Evolutionary conservation across 2,329 filamentous ascomycete genomes (phyloP).

Genomic region (Didymellaceae sp.): DNA sequence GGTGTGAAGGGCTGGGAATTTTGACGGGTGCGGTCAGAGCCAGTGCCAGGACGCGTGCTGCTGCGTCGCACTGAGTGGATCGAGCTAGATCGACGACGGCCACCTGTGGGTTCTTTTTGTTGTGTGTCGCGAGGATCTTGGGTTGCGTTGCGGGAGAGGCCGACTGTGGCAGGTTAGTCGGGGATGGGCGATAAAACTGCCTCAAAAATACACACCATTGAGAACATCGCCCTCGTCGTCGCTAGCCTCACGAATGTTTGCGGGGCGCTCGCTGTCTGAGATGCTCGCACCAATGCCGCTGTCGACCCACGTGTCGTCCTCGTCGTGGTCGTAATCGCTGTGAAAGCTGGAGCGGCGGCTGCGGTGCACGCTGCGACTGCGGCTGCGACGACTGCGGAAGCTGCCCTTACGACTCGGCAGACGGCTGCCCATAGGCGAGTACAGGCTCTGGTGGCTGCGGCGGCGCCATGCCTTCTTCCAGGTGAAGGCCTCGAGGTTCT

Average conservation of each 20-base stretch:
- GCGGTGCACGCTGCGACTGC: conserved; percentile 36
- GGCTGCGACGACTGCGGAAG: conserved; percentile 39
- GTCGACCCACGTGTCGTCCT: conserved; percentile 48
- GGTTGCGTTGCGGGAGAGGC: conserved; percentile 44
- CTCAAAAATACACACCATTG: conserved; percentile 50
- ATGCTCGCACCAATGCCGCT: conserved; percentile 46
- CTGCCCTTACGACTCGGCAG: conserved; percentile 51
- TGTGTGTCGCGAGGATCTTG: conserved; percentile 40
- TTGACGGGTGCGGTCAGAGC: conserved; percentile 36
- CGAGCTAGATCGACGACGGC: conserved; percentile 40
- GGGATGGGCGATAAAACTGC: conserved; percentile 1
- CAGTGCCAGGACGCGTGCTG: conserved; percentile 34
- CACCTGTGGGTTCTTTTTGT: conserved; percentile 33
- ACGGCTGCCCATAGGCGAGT: conserved; percentile 58
- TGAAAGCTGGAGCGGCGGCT: conserved; percentile 46
- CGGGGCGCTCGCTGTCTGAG: conserved; percentile 37
- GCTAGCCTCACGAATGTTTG: conserved; percentile 50
- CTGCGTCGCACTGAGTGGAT: conserved; percentile 26
- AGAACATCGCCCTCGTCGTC: conserved; percentile 54
- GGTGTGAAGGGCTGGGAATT: conserved; percentile 51
- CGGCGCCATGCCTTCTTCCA: conserved; percentile 57
- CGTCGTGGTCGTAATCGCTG: conserved; percentile 27
- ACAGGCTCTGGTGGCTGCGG: conserved; percentile 53
- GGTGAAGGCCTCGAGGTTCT: conserved; percentile 56
- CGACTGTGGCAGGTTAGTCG: conserved; percentile 37